A percentile compares a stretch with the other conserved stretches of the same genome.
Evolutionary conservation across 1,139 yeast species (phyloP).

Genomic region (Yamadazyma kanchanaburiensis): DNA sequence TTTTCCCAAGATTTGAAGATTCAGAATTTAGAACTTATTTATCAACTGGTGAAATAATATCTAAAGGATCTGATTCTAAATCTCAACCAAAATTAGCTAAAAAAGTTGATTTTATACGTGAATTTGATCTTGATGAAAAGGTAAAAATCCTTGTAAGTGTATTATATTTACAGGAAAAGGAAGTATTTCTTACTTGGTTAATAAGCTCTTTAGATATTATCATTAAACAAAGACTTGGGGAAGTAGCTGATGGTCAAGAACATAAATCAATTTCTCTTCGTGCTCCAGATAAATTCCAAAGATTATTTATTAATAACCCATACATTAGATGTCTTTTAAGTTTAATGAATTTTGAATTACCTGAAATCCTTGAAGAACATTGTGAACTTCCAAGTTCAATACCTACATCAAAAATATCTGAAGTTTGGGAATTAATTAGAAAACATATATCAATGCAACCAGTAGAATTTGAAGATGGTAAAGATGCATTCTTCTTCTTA

Average conservation of each 20-base stretch:
- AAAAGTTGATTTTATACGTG: slow-evolving; percentile 36
- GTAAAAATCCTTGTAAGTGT: slow-evolving; percentile 49
- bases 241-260: slow-evolving; percentile 9
- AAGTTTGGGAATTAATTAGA: slow-evolving; percentile 22
- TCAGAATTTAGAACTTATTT: slow-evolving; percentile 33
- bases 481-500: slow-evolving; percentile 35
- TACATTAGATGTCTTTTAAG: slow-evolving; percentile 31
- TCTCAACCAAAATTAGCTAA: slow-evolving; percentile 27
- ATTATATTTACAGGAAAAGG: slow-evolving; percentile 44
- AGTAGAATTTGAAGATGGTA: slow-evolving; percentile 38
- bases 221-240: slow-evolving; percentile 19
- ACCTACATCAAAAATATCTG: slow-evolving; percentile 17
- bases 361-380: slow-evolving; percentile 31
- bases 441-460: slow-evolving; percentile 34
- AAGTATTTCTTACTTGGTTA: slow-evolving; percentile 40
- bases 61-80: slow-evolving; percentile 17
- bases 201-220: slow-evolving; percentile 34
- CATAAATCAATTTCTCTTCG: slow-evolving; percentile 5
- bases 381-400: slow-evolving; percentile 24
- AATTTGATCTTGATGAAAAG: slow-evolving; percentile 32
- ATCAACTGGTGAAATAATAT: slow-evolving; percentile 48
- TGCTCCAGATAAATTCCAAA: slow-evolving; percentile 16
- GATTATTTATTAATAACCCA: slow-evolving; percentile 35
- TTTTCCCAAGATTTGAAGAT: slow-evolving; percentile 62
- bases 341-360: slow-evolving; percentile 35